Evolutionary conservation across 345 rosid genomes (phyloP).

Genomic region (Lagerstroemia speciosa): DNA sequence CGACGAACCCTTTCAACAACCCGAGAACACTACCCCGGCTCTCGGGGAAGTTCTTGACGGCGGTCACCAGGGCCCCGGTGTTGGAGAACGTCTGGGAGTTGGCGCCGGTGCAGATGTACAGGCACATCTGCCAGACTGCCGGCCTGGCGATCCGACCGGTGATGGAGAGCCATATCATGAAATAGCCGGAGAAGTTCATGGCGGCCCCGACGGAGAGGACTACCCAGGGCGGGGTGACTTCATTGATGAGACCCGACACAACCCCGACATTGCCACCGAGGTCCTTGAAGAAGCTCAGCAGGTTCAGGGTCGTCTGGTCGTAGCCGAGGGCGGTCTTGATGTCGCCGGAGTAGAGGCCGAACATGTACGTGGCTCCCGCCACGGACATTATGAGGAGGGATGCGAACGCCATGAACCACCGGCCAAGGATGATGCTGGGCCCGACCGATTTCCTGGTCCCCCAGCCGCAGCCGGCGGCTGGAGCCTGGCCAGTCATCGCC

Average conservation of each 20-base stretch:
- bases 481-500: conserved; percentile 1
- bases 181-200: conserved; percentile 30
- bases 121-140: conserved; percentile 21
- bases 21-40: conserved; percentile 25
- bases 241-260: conserved; percentile 20
- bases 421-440: conserved; percentile 11
- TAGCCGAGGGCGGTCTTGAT: conserved; percentile 23
- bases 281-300: conserved; percentile 27
- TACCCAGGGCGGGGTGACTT: conserved; percentile 30
- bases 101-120: conserved; percentile 21
- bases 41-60: conserved; percentile 26
- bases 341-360: conserved; percentile 25
- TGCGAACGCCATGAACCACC: conserved; percentile 36
- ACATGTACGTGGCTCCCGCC: conserved; percentile 32
- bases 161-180: conserved; percentile 33
- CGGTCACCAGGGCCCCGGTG: conserved; percentile 26
- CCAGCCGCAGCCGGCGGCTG: conserved; percentile 1
- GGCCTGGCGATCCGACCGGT: conserved; percentile 19
- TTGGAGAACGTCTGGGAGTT: conserved; percentile 26
- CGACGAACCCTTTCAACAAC: conserved; percentile 25
- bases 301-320: no score
- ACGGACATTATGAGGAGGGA: conserved; percentile 24
- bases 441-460: conserved; percentile 7
- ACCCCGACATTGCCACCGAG: conserved; percentile 26
- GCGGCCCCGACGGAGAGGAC: conserved; percentile 23